Conservation (phyloP, 371 early-diverging fungal genomes). For the Haplosporangium sp. region DNA sequence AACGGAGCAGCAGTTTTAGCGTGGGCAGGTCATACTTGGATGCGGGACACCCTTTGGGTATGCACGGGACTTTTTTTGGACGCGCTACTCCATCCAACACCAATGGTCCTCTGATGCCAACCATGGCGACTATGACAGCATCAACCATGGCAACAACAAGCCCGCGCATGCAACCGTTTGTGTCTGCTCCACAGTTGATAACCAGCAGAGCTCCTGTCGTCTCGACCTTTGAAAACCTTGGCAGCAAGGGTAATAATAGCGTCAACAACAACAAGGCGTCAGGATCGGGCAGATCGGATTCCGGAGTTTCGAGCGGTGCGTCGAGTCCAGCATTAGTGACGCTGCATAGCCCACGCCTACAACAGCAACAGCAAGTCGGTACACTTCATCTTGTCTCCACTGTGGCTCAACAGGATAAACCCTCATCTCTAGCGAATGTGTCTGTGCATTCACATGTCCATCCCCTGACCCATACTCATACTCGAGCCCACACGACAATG, state of each 20-base stretch:
- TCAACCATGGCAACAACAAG: background rate
- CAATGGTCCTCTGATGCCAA: background rate
- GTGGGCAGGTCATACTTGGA: background rate
- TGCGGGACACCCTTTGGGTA: background rate
- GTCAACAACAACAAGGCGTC: background rate
- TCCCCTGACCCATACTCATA: background rate
- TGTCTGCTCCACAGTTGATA: too few relatives aligned
- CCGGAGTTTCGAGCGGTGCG: slow-evolving; percentile 6
- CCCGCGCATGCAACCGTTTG: too few relatives aligned
- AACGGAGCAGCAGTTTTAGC: background rate
- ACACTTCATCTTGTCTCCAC: background rate
- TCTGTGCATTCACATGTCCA: background rate
- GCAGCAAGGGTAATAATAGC: background rate
- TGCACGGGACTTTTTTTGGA: background rate
- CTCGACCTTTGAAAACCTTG: background rate
- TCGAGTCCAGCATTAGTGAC: background rate
- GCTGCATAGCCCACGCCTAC: too few relatives aligned
- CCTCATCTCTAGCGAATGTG: background rate
- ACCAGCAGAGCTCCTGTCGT: too few relatives aligned
- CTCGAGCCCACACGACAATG: background rate
- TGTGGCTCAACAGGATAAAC: background rate
- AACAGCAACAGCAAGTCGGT: background rate
- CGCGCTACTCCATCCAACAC: background rate
- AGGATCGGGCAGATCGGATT: background rate
- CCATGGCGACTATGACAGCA: background rate